Evolutionary conservation across 2,329 filamentous ascomycete species (phyloP), one percentile per base, ranked within the genome.

Genomic region (Aplosporella prunicola): DNA sequence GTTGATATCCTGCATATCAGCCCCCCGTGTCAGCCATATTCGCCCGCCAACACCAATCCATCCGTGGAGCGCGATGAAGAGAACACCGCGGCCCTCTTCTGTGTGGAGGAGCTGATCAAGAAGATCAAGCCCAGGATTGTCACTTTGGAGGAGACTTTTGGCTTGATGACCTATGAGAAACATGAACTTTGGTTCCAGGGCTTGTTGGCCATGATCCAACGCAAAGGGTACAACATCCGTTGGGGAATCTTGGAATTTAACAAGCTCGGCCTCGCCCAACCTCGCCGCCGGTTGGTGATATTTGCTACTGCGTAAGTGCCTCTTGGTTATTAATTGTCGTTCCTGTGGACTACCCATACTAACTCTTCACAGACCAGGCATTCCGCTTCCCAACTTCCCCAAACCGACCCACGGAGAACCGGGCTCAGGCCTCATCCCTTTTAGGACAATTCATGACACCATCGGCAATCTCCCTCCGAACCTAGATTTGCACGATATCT

Each of bases 61-160:
- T 23, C 20, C 6, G 17, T 14, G 1, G 3, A 1, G 5, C 68
- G 77, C 15, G 79, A 87, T 30, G 80, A 82, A 1, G 66, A 60
- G 0, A 91, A 93, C 46, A 76, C 74, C 0, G 75, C 76, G 1
- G 62, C 68, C 0, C 57, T 71, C 0, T 68, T 70, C 28, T 60
- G 60, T 0, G 53, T 69, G 0, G 59, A 64, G 1, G 56, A 69
- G 3, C 55, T 87, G 0, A 59, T 89, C 1, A 57, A 68, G 5
- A 69, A 70, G 23, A 55, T 71, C 0, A 71, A 68, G 0, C 84
- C 86, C 0, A 69, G 85, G 0, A 51, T 91, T 0, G 71, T 84
- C 2, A 93, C 84, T 0, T 62, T 93, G 1, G 86, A 93, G 48
- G 81, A 93, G 51, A 88, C 85, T 0, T 78, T 75, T 35, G 84